Conservation (phyloP, 257 asterid genomes). For the Forsythia viridissima region DNA sequence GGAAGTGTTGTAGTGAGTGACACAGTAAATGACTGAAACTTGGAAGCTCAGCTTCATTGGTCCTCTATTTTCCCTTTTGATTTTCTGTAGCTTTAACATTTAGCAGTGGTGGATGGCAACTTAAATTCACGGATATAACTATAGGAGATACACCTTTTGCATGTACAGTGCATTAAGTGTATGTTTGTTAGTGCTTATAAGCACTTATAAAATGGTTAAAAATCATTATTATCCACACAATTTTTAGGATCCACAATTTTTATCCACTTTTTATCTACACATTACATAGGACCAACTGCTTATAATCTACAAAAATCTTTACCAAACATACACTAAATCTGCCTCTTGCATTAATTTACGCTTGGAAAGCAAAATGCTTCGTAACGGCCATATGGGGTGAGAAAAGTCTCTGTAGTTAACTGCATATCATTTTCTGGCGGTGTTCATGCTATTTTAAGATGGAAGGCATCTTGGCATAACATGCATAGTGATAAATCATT, state of each 20-base stretch:
- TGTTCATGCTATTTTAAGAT: conserved; percentile 13
- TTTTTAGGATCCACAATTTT: too few species aligned
- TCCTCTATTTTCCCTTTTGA: neutral
- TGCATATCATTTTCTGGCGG: neutral
- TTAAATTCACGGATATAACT: neutral
- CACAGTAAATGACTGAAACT: conserved; percentile 8
- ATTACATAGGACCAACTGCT: too few species aligned
- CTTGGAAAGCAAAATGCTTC: neutral
- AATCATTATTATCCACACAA: too few species aligned
- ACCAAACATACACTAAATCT: neutral
- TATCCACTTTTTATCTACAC: too few species aligned
- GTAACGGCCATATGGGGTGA: neutral
- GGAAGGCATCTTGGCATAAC: conserved; percentile 3
- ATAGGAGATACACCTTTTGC: neutral
- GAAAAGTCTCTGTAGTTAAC: neutral
- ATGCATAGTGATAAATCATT: neutral
- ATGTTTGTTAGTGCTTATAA: too few species aligned
- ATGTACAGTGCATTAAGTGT: neutral
- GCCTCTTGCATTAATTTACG: neutral
- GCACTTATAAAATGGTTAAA: too few species aligned
- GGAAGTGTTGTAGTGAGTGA: conserved; percentile 4
- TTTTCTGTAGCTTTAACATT: conserved; percentile 8
- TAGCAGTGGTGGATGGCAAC: conserved; percentile 8
- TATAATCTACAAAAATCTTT: too few species aligned
- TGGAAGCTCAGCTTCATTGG: neutral